Base-by-base conservation (phyloP, 2,329 filamentous ascomycete genomes). In the Didymella segeticola region DNA sequence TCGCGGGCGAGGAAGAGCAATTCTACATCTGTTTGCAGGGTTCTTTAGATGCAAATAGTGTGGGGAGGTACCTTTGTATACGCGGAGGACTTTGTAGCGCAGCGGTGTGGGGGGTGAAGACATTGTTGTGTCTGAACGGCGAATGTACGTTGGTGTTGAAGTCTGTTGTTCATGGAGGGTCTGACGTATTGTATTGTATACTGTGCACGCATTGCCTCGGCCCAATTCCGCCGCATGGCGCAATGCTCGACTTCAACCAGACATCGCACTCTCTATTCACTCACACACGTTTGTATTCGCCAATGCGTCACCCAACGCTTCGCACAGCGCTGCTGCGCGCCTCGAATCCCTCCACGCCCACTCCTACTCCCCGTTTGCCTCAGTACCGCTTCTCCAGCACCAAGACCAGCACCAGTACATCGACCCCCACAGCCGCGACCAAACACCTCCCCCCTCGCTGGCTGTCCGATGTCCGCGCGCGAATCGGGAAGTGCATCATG, bases 1-100 rank as follows among this genome's bases (percentile, higher is more conserved):
- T 93, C 89, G 50, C 88, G 86, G 27, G 93, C 92, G 12, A 98
- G 81, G 67, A 89, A 87, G 36, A 99, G 83, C 10, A 97, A 85
- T 68, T 96, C 92, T 96, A 36, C 14, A 34, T 26, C 15, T 12
- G 29, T 29, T n/a, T 38, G 25, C 1, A 22, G 6, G 12, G 11
- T 26, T 15, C n/a, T n/a, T n/a, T n/a, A n/a, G n/a, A n/a, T n/a
- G n/a, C n/a, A 11, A 22, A 22, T 5, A 5, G 15, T 23, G 26
- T 17, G 2, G 5, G 31, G 7, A 11, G 59, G 12, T 70, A 91
- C 91, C 90, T 86, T 96, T 97, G 80, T 96, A 97, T 54, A 96
- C 85, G 30, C 84, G 82, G 60, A 96, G 89, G 38, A 96, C 93
- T 71, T 95, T 86, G 55, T 85, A 81, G 48, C 91, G 86, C 23